phyloP scores from a whole-genome alignment of 768 basidiomycete genomes.

The Dendrothele bispora region DNA sequence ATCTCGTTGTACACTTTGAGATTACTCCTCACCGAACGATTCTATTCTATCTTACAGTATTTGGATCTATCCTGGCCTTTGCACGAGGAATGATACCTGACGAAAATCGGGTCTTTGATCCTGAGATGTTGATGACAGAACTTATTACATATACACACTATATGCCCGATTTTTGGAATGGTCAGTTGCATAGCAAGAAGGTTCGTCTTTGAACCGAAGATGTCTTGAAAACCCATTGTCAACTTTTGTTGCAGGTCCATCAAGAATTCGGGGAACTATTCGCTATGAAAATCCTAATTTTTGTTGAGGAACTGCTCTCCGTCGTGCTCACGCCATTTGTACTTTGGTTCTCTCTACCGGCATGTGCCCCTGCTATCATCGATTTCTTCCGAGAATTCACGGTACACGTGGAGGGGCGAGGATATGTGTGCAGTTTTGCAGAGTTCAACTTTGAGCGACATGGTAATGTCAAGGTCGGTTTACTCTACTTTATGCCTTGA shows the following conservation, averaged over 20 bases:
- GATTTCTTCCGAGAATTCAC: conserved; percentile 99
- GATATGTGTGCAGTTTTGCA: conserved; percentile 97
- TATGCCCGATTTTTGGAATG: conserved; percentile 93
- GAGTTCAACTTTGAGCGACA: conserved; percentile 97
- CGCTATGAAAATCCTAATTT: conserved; percentile 87
- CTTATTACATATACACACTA: conserved; percentile 95
- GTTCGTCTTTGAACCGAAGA: conserved; percentile 34
- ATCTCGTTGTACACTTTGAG: conserved; percentile 91
- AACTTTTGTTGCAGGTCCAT: conserved; percentile 69
- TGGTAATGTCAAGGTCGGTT: conserved; percentile 78
- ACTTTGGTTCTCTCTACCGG: conserved; percentile 88
- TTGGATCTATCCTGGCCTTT: conserved; percentile 84
- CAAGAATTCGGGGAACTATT: conserved; percentile 90
- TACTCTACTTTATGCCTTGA: not conserved
- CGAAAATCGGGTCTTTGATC: conserved; percentile 91
- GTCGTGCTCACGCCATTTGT: conserved; percentile 94
- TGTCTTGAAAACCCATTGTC: conserved; percentile 7
- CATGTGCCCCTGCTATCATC: conserved; percentile 86
- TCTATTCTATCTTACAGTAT: conserved; percentile 88
- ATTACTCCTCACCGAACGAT: conserved; percentile 92
- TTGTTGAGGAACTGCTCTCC: conserved; percentile 84
- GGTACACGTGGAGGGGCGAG: conserved; percentile 93
- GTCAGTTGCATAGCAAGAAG: conserved; percentile 83
- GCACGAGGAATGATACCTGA: conserved; percentile 96
- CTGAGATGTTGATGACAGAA: conserved; percentile 88